These are phyloP conservation scores for Linnemannia exigua DNA, from an alignment of 192 early-diverging fungal genomes.

Conservation along the genomic window DNA sequence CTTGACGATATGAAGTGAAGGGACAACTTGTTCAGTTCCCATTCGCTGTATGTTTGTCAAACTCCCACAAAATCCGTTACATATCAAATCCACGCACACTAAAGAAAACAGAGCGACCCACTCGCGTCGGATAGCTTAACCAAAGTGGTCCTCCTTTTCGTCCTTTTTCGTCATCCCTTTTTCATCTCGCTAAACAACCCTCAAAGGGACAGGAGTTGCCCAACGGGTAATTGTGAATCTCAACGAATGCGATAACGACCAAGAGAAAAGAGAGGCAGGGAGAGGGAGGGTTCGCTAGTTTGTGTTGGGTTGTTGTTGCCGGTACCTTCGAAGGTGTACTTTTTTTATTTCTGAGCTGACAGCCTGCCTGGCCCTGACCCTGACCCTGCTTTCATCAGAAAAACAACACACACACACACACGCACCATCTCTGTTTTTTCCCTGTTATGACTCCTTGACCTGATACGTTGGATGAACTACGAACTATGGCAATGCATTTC, in stretches of 20 bases:
- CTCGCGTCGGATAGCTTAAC: not conserved
- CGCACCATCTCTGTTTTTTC: not conserved
- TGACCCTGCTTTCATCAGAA: too few species aligned
- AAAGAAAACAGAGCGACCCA: not conserved
- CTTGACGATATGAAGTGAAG: not conserved
- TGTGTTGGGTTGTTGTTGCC: not conserved
- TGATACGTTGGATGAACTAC: not conserved
- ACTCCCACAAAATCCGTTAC: not conserved
- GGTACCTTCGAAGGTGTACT: not conserved
- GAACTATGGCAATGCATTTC: not conserved
- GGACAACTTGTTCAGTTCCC: not conserved
- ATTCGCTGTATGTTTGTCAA: not conserved
- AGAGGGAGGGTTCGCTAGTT: not conserved
- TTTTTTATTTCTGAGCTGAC: not conserved
- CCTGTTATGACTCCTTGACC: not conserved
- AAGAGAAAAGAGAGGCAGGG: too few species aligned
- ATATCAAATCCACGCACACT: not conserved
- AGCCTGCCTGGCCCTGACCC: not conserved
- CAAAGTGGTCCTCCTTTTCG: not conserved
- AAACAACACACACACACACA: too few species aligned
- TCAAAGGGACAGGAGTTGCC: not conserved
- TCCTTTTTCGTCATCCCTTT: not conserved
- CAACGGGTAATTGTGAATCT: not conserved
- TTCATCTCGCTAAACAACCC: not conserved
- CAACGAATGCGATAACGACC: not conserved